Conservation (phyloP, 495 filamentous ascomycete genomes). For the Aspergillus wentii region DNA sequence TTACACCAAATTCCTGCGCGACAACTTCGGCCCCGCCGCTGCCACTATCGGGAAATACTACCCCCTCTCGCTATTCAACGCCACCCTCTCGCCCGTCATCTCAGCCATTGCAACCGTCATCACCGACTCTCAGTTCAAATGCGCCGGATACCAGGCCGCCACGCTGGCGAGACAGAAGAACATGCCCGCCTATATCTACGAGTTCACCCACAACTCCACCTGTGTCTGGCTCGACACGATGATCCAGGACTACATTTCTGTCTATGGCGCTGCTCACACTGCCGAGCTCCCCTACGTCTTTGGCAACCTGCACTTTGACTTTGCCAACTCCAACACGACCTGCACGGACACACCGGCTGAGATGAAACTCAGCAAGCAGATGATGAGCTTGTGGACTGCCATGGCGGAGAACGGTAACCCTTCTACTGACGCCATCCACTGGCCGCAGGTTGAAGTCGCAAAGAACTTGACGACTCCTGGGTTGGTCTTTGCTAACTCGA, state of each 20-base stretch:
- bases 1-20: conserved; percentile 19
- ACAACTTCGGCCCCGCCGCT: conserved; percentile 27
- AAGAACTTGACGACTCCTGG: conserved; percentile 14
- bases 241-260: conserved; percentile 26
- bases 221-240: conserved; percentile 23
- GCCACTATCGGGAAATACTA: conserved; percentile 26
- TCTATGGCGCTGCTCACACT: conserved; percentile 28
- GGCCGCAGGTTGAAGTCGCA: conserved; percentile 21
- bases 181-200: conserved; percentile 27
- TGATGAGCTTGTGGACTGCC: conserved; percentile 32
- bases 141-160: conserved; percentile 22
- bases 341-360: conserved; percentile 28
- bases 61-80: conserved; percentile 18
- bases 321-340: conserved; percentile 16
- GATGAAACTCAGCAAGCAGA: conserved; percentile 18
- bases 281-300: conserved; percentile 40
- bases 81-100: conserved; percentile 6
- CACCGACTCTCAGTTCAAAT: conserved; percentile 25
- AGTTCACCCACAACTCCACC: conserved; percentile 26
- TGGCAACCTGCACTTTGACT: conserved; percentile 23
- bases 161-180: conserved; percentile 13
- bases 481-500: conserved; percentile 20
- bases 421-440: conserved; percentile 17
- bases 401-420: conserved; percentile 29
- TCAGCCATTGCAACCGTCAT: conserved; percentile 18